phyloP scores from a whole-genome alignment of 495 filamentous ascomycete species.

The Aspergillus sclerotioniger region DNA sequence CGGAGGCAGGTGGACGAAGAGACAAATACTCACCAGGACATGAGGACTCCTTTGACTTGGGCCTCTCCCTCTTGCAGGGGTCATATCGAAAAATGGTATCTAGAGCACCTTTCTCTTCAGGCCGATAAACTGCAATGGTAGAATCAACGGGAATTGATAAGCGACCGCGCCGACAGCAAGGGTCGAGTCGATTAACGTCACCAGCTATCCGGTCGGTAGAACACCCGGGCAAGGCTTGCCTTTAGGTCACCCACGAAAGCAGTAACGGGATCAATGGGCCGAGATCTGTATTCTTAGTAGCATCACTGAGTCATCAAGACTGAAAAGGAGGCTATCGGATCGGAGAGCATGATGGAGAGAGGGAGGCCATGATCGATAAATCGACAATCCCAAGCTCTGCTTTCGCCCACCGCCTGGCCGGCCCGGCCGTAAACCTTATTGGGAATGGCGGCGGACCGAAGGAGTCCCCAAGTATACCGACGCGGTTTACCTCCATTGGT shows the following conservation, averaged over 20 bases:
- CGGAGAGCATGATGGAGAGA: not conserved
- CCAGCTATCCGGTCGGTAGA: not conserved
- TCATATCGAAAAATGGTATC: slow-evolving; percentile 22
- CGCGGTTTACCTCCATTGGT: no score
- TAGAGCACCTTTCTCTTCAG: not conserved
- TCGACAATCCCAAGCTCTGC: slow-evolving; percentile 2
- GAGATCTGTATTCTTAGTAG: not conserved
- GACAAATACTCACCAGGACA: slow-evolving; percentile 46
- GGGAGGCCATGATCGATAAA: not conserved
- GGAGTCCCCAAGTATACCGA: no score
- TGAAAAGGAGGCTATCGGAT: not conserved
- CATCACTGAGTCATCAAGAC: not conserved
- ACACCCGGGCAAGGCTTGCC: not conserved
- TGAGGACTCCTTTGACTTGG: slow-evolving; percentile 53
- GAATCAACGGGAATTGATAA: not conserved
- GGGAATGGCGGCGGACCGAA: not conserved
- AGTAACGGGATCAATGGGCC: not conserved
- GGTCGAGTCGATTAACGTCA: not conserved
- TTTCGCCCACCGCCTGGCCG: slow-evolving; percentile 2
- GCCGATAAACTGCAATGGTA: not conserved
- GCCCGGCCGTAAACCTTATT: not conserved
- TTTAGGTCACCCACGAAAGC: not conserved
- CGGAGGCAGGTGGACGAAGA: slow-evolving; percentile 2
- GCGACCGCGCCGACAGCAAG: not conserved
- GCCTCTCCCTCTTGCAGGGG: slow-evolving; percentile 36